Percentiles rank a stretch among this genome's conserved stretches.
These are phyloP conservation scores for Corrigiola litoralis DNA, from an alignment of 179 eudicot genomes.

Conservation along the genomic window DNA sequence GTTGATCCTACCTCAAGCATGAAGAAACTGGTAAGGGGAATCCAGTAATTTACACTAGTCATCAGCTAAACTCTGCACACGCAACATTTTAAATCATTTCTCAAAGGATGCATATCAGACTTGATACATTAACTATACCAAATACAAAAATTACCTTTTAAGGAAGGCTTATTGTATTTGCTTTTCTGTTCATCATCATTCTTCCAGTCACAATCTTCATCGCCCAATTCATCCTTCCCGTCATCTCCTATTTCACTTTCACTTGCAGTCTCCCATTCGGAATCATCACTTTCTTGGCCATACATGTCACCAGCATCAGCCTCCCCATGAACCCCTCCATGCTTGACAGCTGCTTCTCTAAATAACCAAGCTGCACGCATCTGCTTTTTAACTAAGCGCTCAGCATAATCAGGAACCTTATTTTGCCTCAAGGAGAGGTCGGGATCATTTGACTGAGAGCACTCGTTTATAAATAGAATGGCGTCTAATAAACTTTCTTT, in stretches of 20 bases:
- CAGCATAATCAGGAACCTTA: slow-evolving; percentile 96
- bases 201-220: slow-evolving; percentile 62
- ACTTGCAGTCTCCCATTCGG: slow-evolving; percentile 99
- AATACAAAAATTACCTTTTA: slow-evolving; percentile 47
- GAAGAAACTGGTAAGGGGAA: slow-evolving; percentile 8
- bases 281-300: slow-evolving; percentile 84
- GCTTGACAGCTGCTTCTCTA: slow-evolving; percentile 88
- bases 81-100: neutral
- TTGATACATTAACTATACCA: neutral
- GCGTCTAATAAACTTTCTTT: slow-evolving; percentile 97
- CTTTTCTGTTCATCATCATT: slow-evolving; percentile 62
- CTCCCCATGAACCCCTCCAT: slow-evolving; percentile 82
- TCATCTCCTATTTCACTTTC: slow-evolving; percentile 87
- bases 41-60: slow-evolving; percentile 3
- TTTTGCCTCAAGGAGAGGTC: slow-evolving; percentile 86
- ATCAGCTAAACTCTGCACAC: slow-evolving; percentile 30
- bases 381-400: slow-evolving; percentile 95
- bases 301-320: slow-evolving; percentile 64
- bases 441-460: slow-evolving; percentile 88
- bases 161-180: slow-evolving; percentile 45
- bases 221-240: slow-evolving; percentile 53
- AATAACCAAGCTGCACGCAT: slow-evolving; percentile 96
- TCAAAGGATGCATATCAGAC: neutral
- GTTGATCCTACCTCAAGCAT: slow-evolving; percentile 20
- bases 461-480: slow-evolving; percentile 82